Conservation (phyloP, 352 stramenopile genomes). For the Pythium angustatum region DNA sequence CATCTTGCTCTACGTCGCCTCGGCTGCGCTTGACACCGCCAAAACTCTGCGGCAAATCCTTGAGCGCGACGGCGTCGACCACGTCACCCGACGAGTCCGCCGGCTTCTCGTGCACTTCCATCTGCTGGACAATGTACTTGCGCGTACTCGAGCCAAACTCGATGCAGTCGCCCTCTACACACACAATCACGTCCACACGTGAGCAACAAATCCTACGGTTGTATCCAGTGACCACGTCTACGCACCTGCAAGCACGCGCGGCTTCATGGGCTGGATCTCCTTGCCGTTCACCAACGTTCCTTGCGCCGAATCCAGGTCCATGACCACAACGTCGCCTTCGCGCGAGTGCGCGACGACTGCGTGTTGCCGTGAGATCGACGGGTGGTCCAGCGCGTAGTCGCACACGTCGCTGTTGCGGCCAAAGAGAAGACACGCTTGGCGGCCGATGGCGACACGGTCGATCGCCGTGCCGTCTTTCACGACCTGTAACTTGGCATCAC, state of each 20-base stretch:
- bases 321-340: conserved; percentile 47
- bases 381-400: conserved; percentile 76
- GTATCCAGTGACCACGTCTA: neutral
- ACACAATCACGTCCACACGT: neutral
- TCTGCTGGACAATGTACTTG: conserved; percentile 53
- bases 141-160: conserved; percentile 64
- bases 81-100: neutral
- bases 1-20: conserved; percentile 1
- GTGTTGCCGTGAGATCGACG: conserved; percentile 82
- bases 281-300: conserved; percentile 80
- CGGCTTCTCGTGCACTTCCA: conserved; percentile 3
- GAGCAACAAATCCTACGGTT: neutral
- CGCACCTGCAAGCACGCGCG: conserved; percentile 39
- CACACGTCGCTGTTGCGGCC: conserved; percentile 77
- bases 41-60: conserved; percentile 55
- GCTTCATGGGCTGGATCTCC: conserved; percentile 56
- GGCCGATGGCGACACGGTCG: conserved; percentile 49
- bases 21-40: conserved; percentile 30
- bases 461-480: conserved; percentile 47
- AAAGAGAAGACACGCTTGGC: conserved; percentile 63
- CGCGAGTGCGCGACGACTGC: conserved; percentile 72
- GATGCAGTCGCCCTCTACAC: conserved; percentile 52
- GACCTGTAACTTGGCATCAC: conserved; percentile 51
- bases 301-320: conserved; percentile 84
- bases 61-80: conserved; percentile 25